Evolutionary conservation across 2,329 filamentous ascomycete genomes (phyloP).

Genomic region (Stemphylium vesicarium): DNA sequence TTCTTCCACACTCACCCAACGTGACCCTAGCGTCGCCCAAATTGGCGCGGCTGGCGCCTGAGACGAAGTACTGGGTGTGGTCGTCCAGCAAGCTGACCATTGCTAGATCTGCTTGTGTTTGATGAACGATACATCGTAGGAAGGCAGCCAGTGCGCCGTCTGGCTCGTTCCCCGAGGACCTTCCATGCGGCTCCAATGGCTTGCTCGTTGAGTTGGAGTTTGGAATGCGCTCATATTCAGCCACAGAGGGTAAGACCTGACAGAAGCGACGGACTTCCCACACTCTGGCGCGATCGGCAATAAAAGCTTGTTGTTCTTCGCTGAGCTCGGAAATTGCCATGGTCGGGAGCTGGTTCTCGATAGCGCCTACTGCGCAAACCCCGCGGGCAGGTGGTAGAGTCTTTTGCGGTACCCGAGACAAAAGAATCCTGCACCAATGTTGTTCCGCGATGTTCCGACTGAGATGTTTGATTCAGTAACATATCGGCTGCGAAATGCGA

Average conservation of each 20-base stretch:
- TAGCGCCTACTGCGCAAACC: neutral
- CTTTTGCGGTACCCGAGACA: neutral
- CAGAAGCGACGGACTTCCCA: slow-evolving; percentile 15
- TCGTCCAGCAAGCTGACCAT: slow-evolving; percentile 14
- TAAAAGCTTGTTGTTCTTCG: slow-evolving; percentile 10
- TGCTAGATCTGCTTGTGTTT: slow-evolving; percentile 7
- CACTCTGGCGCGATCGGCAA: slow-evolving; percentile 9
- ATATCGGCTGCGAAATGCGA: neutral
- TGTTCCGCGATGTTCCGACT: neutral
- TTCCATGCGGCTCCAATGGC: neutral
- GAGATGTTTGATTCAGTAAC: neutral
- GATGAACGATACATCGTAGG: slow-evolving; percentile 10
- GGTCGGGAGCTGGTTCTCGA: neutral
- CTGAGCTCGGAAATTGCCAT: slow-evolving; percentile 11
- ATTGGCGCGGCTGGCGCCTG: slow-evolving; percentile 9
- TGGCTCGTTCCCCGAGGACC: neutral
- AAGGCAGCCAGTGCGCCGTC: slow-evolving; percentile 12
- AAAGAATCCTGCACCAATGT: neutral
- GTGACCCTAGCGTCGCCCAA: slow-evolving; percentile 7
- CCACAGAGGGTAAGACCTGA: slow-evolving; percentile 10
- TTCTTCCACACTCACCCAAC: slow-evolving; percentile 1
- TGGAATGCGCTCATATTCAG: slow-evolving; percentile 4
- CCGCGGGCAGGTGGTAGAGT: neutral
- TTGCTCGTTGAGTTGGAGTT: slow-evolving; percentile 1
- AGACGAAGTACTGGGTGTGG: slow-evolving; percentile 13